Evolutionary conservation across 2,329 filamentous ascomycete genomes (phyloP).

Genomic region (Exophiala xenobiotica): DNA sequence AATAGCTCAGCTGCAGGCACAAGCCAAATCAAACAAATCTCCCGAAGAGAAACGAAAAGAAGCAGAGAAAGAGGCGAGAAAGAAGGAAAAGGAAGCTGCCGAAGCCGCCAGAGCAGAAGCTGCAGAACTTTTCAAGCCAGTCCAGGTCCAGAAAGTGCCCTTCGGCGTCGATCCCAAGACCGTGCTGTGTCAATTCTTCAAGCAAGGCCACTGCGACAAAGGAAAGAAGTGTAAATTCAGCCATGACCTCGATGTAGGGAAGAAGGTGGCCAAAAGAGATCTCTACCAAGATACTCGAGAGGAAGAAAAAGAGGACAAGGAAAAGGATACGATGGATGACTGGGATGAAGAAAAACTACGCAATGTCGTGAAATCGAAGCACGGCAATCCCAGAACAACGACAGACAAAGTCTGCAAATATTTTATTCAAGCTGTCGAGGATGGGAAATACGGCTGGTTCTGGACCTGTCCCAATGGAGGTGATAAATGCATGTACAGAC

Average conservation of each 20-base stretch:
- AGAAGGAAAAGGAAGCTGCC: conserved; percentile 86
- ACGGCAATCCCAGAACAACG: conserved; percentile 90
- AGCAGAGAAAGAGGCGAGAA: conserved; percentile 63
- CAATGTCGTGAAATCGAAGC: conserved; percentile 89
- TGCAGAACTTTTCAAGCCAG: conserved; percentile 81
- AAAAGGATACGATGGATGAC: conserved; percentile 88
- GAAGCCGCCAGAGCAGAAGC: conserved; percentile 80
- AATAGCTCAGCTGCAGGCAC: conserved; percentile 78
- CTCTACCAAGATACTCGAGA: conserved; percentile 82
- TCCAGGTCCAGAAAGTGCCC: conserved; percentile 94
- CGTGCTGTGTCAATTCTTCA: conserved; percentile 92
- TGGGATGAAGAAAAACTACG: conserved; percentile 98
- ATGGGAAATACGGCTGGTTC: conserved; percentile 99
- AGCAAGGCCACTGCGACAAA: conserved; percentile 96
- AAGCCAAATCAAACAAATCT: conserved; percentile 71
- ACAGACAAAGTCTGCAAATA: conserved; percentile 99
- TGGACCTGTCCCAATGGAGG: conserved; percentile 96
- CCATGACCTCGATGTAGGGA: conserved; percentile 83
- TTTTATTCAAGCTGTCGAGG: conserved; percentile 96
- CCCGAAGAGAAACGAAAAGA: conserved; percentile 83
- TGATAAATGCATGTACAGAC: conserved; percentile 98
- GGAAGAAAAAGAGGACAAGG: conserved; percentile 66
- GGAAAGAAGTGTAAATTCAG: conserved; percentile 97
- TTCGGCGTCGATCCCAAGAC: conserved; percentile 99
- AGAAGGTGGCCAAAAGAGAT: conserved; percentile 89